phyloP scores from a whole-genome alignment of 169 alveolate species.

The Cryptosporidium parvum region DNA sequence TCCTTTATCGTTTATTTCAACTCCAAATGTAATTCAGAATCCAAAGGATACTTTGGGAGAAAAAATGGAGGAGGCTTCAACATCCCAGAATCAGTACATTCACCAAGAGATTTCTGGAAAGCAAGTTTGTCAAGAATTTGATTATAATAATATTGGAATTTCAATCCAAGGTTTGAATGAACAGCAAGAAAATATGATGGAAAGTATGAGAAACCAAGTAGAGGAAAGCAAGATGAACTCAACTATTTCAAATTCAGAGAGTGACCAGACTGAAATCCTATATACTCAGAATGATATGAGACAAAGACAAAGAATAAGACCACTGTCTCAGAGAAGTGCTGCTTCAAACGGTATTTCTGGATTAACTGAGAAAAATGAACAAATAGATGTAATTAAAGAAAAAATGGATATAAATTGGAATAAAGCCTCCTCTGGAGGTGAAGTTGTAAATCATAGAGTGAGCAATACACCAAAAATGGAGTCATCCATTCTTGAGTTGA shows the following conservation, averaged over 20 bases:
- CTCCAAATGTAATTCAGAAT: constrained; percentile 9
- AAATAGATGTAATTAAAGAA: background rate
- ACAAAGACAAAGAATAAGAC: constrained; percentile 66
- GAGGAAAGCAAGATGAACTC: constrained; percentile 20
- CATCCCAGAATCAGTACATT: background rate
- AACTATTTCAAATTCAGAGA: constrained; percentile 53
- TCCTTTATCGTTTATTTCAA: constrained; percentile 19
- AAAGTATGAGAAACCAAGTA: background rate
- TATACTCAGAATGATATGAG: constrained; percentile 53
- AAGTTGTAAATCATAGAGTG: background rate
- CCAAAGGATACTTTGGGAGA: background rate
- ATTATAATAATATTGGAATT: background rate
- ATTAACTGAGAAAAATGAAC: background rate
- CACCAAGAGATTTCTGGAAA: background rate
- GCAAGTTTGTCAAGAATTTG: background rate
- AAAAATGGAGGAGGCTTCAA: background rate
- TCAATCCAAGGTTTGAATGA: background rate
- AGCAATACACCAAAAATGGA: background rate
- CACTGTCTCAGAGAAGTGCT: constrained; percentile 7
- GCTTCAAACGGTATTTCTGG: background rate
- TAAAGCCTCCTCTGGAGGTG: background rate
- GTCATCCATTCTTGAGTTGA: background rate
- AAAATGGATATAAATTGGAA: background rate
- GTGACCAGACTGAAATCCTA: constrained; percentile 33
- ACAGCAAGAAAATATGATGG: background rate